Base-by-base conservation (phyloP, 306 rosid genomes). In the Dalbergia oliveri region DNA sequence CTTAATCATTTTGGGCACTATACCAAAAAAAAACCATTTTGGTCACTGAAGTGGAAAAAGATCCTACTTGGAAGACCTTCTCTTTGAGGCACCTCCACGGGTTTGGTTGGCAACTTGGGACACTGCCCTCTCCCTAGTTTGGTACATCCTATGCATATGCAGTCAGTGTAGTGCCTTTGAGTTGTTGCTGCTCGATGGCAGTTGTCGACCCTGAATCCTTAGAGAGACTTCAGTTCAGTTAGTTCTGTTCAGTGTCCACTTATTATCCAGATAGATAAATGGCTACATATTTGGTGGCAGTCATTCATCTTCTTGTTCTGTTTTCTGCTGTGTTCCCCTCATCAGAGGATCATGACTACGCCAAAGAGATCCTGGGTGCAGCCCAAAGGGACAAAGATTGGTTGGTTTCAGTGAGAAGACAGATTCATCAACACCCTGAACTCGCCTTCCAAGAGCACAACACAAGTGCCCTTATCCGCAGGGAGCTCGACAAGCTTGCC, bases 361-460 rank as follows among this genome's bases (percentile, higher is more conserved):
- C 86, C 14, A 57, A 75, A 75, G 74, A 81, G 85, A 83, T 90
- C 84, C 82, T 85, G 4, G 82, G 56, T 10, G 83, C 83, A 53
- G 91, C 95, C 23, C 84, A 84, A 31, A 57, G 49, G 11, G 89
- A 89, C 34, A 89, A 81, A 35, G 82, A 83, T 26, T 91, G 97
- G 97, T 76, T 93, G 75, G 69, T 88, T 64, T 82, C 88, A 12
- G 75, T 88, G 26, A 87, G 97, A 82, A 87, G 91, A 59, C 45
- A 80, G 83, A 91, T 93, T 83, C 97, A 93, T 62, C 84, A 88
- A 73, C 37, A 89, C 82, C 97, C 97, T 21, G 97, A 89, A 78
- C 85, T 90, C 66, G 69, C 77, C 82, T 90, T 92, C 65, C 74
- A 91, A 79, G 97, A 91, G 26, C 72, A 88, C 78, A 84, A 89